These are phyloP conservation scores for Azolla pinnata DNA, from an alignment of 75 land plant species.

Conservation along the genomic window DNA sequence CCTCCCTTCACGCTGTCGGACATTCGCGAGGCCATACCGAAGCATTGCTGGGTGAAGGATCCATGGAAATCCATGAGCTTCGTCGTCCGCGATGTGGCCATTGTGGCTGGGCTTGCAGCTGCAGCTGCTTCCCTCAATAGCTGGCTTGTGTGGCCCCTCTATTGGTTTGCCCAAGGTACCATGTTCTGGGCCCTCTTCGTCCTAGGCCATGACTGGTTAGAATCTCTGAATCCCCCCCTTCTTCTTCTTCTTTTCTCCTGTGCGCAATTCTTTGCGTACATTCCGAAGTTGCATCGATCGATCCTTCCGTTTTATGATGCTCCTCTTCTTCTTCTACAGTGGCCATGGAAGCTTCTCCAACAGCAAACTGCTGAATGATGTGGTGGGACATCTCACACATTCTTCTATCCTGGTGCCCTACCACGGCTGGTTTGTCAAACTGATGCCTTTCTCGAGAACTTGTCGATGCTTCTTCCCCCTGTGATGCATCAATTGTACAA, in stretches of 20 bases:
- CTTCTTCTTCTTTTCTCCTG: no score
- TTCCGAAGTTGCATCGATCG: not conserved
- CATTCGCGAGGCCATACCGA: constrained; percentile 77
- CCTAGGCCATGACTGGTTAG: constrained; percentile 92
- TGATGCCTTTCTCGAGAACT: constrained; percentile 10
- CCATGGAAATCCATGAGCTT: constrained; percentile 77
- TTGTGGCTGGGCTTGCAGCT: constrained; percentile 61
- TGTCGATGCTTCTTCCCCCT: no score
- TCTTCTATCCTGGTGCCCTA: constrained; percentile 85
- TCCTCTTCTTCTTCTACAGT: constrained; percentile 30
- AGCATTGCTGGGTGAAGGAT: constrained; percentile 89
- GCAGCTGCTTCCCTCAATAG: constrained; percentile 52
- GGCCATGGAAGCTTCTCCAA: constrained; percentile 94
- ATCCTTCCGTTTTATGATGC: not conserved
- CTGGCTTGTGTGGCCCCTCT: constrained; percentile 80
- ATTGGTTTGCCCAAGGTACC: constrained; percentile 89
- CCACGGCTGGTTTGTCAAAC: constrained; percentile 66
- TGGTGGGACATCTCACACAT: constrained; percentile 73
- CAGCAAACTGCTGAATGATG: constrained; percentile 44
- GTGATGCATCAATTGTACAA: no score
- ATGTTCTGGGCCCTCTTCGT: constrained; percentile 98
- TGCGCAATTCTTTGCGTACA: no score
- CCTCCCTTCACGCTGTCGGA: constrained; percentile 77
- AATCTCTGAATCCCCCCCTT: not conserved
- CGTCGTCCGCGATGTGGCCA: constrained; percentile 63